phyloP scores from a whole-genome alignment of 305 asterid species.

The Fraxinus platypoda region DNA sequence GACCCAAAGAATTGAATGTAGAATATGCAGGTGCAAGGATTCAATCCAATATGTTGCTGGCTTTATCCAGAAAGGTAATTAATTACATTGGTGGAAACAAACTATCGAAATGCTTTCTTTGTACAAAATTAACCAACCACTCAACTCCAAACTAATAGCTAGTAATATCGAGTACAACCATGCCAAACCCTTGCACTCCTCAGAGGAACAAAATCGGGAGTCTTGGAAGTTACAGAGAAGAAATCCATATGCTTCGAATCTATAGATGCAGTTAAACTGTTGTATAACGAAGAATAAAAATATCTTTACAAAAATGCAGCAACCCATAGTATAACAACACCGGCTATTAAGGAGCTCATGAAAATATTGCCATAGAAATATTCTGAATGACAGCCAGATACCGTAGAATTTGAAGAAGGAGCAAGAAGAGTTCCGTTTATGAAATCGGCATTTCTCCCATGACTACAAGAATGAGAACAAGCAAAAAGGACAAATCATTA shows the following conservation, averaged over 20 bases:
- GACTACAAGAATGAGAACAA: neutral
- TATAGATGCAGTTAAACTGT: neutral
- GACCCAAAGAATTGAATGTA: neutral
- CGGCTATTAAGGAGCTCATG: neutral
- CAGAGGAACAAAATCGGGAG: neutral
- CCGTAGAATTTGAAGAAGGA: neutral
- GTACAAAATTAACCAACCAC: neutral
- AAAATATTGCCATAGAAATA: neutral
- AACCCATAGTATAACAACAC: neutral
- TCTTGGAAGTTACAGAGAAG: neutral
- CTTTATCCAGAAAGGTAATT: neutral
- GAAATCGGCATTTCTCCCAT: neutral
- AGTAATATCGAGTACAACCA: neutral
- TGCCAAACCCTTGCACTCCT: neutral
- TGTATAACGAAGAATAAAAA: neutral
- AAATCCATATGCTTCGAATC: neutral
- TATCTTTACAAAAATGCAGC: neutral
- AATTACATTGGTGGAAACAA: neutral
- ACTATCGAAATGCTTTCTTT: neutral
- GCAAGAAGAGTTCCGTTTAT: neutral
- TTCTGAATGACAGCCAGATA: neutral
- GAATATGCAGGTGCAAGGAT: neutral
- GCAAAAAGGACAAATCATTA: neutral
- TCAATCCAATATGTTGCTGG: neutral
- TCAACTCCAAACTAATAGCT: neutral